phyloP scores from a whole-genome alignment of 1,284 basidiomycete species.

The Leccinum huronense region DNA sequence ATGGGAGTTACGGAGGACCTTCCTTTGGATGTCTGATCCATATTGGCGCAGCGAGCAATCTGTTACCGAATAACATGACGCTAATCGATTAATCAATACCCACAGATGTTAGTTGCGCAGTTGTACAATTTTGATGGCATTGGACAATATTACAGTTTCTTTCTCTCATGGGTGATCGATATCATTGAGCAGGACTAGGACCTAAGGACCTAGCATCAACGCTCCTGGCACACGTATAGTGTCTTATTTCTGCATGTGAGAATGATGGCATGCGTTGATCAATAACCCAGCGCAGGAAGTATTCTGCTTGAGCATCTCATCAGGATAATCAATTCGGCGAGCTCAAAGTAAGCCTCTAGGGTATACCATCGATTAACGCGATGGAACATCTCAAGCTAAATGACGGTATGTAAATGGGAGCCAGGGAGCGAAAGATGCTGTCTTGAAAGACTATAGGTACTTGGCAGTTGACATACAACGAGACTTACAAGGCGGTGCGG shows the following conservation, averaged over 20 bases:
- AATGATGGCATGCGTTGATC: background rate
- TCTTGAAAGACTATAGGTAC: slow-evolving; percentile 5
- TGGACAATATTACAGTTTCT: slow-evolving; percentile 9
- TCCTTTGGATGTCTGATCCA: slow-evolving; percentile 74
- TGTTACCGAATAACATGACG: background rate
- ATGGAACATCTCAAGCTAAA: slow-evolving; percentile 10
- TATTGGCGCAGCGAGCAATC: slow-evolving; percentile 30
- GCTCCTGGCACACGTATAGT: background rate
- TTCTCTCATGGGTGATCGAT: background rate
- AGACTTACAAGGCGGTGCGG: slow-evolving; percentile 9
- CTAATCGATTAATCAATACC: slow-evolving; percentile 18
- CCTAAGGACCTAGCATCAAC: background rate
- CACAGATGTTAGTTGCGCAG: slow-evolving; percentile 6
- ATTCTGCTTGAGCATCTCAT: background rate
- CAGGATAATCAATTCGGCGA: no score
- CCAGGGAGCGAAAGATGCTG: background rate
- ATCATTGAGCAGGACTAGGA: no score
- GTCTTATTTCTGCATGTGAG: background rate
- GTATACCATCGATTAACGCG: background rate
- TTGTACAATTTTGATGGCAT: slow-evolving; percentile 4
- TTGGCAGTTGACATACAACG: slow-evolving; percentile 9
- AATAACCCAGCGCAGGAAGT: background rate
- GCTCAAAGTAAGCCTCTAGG: background rate
- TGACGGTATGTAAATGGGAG: slow-evolving; percentile 10
- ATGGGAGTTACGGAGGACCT: slow-evolving; percentile 58